Conservation (phyloP, 139 green algal species). For the Picochlorum sp. region DNA sequence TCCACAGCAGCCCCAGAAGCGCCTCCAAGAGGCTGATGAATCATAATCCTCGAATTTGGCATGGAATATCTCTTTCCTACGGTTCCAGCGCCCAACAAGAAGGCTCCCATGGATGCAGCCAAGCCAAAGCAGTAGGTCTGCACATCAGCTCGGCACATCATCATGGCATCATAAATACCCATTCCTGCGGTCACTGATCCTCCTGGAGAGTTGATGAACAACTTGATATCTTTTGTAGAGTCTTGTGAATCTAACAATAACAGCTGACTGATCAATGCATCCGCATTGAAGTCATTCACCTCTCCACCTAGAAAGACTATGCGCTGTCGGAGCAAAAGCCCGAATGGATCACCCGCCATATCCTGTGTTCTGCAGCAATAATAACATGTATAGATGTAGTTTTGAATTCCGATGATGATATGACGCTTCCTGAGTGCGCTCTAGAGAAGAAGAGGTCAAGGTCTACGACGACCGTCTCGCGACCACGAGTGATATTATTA, state of each 20-base stretch:
- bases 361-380: constrained; percentile 43
- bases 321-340: constrained; percentile 83
- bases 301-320: constrained; percentile 95
- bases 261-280: constrained; percentile 94
- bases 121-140: constrained; percentile 97
- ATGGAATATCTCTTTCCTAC: constrained; percentile 93
- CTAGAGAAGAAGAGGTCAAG: neutral
- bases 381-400: neutral
- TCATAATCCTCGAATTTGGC: constrained; percentile 99
- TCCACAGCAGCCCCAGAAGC: constrained; percentile 81
- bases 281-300: constrained; percentile 92
- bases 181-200: constrained; percentile 95
- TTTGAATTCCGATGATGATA: neutral
- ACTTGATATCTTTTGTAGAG: constrained; percentile 93
- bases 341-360: constrained; percentile 89
- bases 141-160: constrained; percentile 45
- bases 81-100: constrained; percentile 86
- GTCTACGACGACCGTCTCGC: neutral
- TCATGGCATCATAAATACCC: constrained; percentile 99
- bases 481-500: neutral
- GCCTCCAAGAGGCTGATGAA: constrained; percentile 97
- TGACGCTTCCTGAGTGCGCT: too few relatives aligned
- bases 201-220: constrained; percentile 99
- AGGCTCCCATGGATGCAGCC: constrained; percentile 97
- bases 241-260: constrained; percentile 93